Evolutionary conservation across 1,139 yeast genomes (phyloP).

Genomic region (Debaryomyces psychrophilus): DNA sequence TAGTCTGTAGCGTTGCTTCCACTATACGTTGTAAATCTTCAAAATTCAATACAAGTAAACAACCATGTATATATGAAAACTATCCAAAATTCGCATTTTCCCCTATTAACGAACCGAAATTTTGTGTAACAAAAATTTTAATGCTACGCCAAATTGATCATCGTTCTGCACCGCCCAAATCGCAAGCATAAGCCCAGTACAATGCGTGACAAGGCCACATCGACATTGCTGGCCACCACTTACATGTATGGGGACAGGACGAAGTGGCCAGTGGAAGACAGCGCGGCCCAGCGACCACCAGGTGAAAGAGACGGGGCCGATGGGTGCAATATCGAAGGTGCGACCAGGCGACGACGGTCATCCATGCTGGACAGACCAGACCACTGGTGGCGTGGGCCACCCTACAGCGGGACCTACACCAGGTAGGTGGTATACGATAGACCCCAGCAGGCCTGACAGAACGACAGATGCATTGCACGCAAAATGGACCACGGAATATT

Average conservation of each 20-base stretch:
- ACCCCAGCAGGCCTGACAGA: no score
- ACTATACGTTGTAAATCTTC: no score
- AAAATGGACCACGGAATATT: no score
- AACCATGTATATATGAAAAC: conserved; percentile 2
- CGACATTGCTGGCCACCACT: not conserved
- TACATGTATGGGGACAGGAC: not conserved
- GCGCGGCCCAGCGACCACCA: no score
- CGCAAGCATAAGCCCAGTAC: not conserved
- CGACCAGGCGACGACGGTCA: no score
- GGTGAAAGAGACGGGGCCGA: not conserved
- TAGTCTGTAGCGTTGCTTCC: not conserved
- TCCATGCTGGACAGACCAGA: no score
- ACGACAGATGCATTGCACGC: no score
- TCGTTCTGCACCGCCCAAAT: conserved; percentile 1
- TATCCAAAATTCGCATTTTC: conserved; percentile 1
- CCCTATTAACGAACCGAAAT: conserved; percentile 4
- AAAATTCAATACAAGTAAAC: not conserved
- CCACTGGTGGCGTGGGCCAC: no score
- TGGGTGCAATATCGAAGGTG: no score
- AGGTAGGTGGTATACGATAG: no score
- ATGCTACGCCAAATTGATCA: conserved; percentile 6
- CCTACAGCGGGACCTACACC: no score
- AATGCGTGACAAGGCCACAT: not conserved
- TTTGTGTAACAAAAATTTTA: conserved; percentile 8
- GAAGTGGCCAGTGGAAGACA: not conserved